Base-by-base conservation (phyloP, 2,329 filamentous ascomycete species). In the Pleomassaria siparia region DNA sequence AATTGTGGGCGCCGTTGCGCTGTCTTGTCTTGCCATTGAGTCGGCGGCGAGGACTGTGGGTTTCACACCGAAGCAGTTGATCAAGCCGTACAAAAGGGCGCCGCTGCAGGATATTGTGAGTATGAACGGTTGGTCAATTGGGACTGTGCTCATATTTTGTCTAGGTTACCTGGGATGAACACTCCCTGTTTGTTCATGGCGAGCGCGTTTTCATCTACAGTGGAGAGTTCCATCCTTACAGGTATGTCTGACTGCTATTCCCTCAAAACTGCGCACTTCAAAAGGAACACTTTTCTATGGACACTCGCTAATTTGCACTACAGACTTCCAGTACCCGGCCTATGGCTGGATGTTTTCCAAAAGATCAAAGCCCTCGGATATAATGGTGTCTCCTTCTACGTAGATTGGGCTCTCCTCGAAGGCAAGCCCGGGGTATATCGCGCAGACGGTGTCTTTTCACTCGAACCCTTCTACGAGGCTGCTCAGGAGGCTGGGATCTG, bases 281-380 rank as follows among this genome's bases (percentile, higher is more conserved):
- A n/a, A n/a, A n/a, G n/a, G n/a, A n/a, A 18, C 9, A 25, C 13
- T 36, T 36, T 16, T 36, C 15, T 6, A n/a, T 20, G n/a, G 9
- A 6, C 20, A 4, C 9, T 9, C 33, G 7, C 8, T 16, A 16
- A 36, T 9, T 6, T 36, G 3, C 15, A 36, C 5, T 12, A 1
- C 43, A 79, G 81, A 56, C 70, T 86, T 1, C 83, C 84, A 1
- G 83, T 86, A 1, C 77, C 82, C 2, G 74, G 75, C 40, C 73
- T 87, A 4, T 85, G 85, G 75, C 75, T 88, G 8, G 89, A 92
- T 55, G 64, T 92, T 2, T 86, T 95, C 58, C 85, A 94, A 60
- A 95, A 95, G 71, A 83, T 92, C 67, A 91, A 87, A 68, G 85
- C 88, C 0, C 72, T 91, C 1, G 89, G 89, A 0, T 91, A 90